Percentiles rank a stretch among this genome's conserved stretches.
Conservation (phyloP, 805 yeast genomes). For the Myxozyma nipponensis region DNA sequence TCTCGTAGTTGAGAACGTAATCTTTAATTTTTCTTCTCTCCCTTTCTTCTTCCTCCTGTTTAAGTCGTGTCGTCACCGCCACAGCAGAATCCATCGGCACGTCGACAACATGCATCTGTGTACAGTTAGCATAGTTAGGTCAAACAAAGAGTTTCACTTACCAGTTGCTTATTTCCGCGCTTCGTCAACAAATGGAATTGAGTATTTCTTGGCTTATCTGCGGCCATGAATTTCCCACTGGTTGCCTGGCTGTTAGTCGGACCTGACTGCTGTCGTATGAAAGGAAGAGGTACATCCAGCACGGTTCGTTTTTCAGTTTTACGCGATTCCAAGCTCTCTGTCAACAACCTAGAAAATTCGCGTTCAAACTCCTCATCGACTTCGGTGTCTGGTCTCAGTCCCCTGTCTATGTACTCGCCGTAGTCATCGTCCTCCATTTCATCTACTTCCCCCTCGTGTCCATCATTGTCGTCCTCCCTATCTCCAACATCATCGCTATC, state of each 20-base stretch:
- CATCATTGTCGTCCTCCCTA: constrained; percentile 13
- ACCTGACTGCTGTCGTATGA: constrained; percentile 7
- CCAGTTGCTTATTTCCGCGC: constrained; percentile 24
- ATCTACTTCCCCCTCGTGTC: background rate
- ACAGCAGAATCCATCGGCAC: constrained; percentile 28
- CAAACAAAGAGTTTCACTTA: background rate
- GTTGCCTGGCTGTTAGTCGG: too few relatives aligned
- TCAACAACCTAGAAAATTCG: constrained; percentile 25
- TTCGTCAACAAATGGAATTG: constrained; percentile 29
- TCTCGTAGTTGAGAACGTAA: constrained; percentile 27
- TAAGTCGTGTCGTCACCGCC: constrained; percentile 27
- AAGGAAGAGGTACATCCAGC: constrained; percentile 29
- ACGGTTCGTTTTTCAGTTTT: constrained; percentile 16
- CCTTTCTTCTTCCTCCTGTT: constrained; percentile 25
- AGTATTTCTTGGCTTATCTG: constrained; percentile 13
- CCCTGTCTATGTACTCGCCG: constrained; percentile 2
- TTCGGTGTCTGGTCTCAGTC: constrained; percentile 5
- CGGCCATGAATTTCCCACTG: too few relatives aligned
- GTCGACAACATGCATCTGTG: constrained; percentile 19
- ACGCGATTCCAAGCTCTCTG: constrained; percentile 26
- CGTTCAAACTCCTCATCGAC: constrained; percentile 28
- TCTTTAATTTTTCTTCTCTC: constrained; percentile 27
- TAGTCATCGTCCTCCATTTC: constrained; percentile 8
- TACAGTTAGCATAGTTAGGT: too few relatives aligned
- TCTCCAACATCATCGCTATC: constrained; percentile 8